phyloP scores from a whole-genome alignment of 108 stramenopile genomes.

The Seminavis robusta region DNA sequence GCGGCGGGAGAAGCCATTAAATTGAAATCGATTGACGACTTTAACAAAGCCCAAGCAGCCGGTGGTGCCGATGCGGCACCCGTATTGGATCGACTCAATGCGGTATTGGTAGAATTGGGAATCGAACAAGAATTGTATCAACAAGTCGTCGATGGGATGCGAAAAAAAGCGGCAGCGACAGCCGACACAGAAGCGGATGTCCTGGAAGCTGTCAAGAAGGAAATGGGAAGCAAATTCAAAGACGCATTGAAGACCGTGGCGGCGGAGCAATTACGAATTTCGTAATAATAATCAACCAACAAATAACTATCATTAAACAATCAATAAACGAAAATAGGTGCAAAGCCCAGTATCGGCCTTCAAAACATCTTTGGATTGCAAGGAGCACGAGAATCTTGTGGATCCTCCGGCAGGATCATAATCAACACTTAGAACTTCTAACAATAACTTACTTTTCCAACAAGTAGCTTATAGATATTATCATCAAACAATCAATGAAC shows the following conservation, averaged over 20 bases:
- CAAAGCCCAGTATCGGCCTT: too few species aligned
- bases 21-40: slow-evolving; percentile 83
- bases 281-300: too few species aligned
- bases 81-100: slow-evolving; percentile 57
- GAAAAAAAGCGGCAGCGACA: slow-evolving; percentile 27
- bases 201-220: slow-evolving; percentile 50
- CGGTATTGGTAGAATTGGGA: slow-evolving; percentile 68
- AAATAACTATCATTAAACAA: too few species aligned
- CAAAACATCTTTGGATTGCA: too few species aligned
- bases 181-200: slow-evolving; percentile 42
- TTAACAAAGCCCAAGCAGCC: slow-evolving; percentile 67
- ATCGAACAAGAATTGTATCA: slow-evolving; percentile 77
- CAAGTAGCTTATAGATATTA: too few species aligned
- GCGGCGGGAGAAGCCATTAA: slow-evolving; percentile 33
- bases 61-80: slow-evolving; percentile 81
- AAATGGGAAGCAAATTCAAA: slow-evolving; percentile 68
- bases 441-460: too few species aligned
- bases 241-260: slow-evolving; percentile 71
- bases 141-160: slow-evolving; percentile 78
- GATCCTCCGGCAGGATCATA: too few species aligned
- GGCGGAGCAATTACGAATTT: slow-evolving; percentile 74
- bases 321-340: too few species aligned
- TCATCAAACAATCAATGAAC: too few species aligned
- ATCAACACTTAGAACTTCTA: too few species aligned
- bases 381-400: too few species aligned